These are phyloP conservation scores for Fusarium citri DNA, from an alignment of 2,329 filamentous ascomycete species.

Conservation along the genomic window DNA sequence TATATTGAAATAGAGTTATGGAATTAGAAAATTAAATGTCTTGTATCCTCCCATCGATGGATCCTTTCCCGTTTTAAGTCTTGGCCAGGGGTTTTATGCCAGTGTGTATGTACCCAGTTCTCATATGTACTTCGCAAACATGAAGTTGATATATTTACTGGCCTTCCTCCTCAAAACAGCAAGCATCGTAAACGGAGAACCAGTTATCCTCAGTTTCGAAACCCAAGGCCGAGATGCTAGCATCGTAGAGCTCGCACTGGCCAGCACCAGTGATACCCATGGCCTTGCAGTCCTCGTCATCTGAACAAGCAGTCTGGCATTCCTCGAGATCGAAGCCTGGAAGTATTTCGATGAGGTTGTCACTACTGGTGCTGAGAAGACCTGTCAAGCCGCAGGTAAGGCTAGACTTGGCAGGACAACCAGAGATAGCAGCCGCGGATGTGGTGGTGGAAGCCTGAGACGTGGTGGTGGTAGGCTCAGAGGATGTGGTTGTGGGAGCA, in stretches of 20 bases:
- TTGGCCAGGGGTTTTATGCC: background rate
- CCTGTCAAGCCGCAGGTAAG: slow-evolving; percentile 26
- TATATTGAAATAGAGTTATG: slow-evolving; percentile 8
- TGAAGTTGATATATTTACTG: background rate
- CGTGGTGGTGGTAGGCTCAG: slow-evolving; percentile 10
- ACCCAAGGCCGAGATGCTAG: slow-evolving; percentile 4
- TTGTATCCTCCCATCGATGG: background rate
- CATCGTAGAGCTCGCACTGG: slow-evolving; percentile 34
- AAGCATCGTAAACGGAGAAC: slow-evolving; percentile 27
- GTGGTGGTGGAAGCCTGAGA: slow-evolving; percentile 21
- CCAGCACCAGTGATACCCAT: slow-evolving; percentile 20
- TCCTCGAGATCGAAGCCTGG: background rate
- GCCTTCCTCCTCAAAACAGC: slow-evolving; percentile 18
- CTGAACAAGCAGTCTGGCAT: slow-evolving; percentile 18
- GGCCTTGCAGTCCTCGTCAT: slow-evolving; percentile 7
- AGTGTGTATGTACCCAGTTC: slow-evolving; percentile 1
- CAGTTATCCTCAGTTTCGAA: slow-evolving; percentile 2
- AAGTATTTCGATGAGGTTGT: slow-evolving; percentile 3
- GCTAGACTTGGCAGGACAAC: slow-evolving; percentile 8
- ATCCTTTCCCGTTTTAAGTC: background rate
- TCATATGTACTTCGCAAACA: background rate
- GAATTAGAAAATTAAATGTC: slow-evolving; percentile 22
- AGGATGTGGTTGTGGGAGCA: slow-evolving; percentile 5
- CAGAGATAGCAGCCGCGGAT: slow-evolving; percentile 7
- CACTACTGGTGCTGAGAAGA: background rate